Conservation (phyloP, 129 eudicot genomes). For the Mikania micrantha region DNA sequence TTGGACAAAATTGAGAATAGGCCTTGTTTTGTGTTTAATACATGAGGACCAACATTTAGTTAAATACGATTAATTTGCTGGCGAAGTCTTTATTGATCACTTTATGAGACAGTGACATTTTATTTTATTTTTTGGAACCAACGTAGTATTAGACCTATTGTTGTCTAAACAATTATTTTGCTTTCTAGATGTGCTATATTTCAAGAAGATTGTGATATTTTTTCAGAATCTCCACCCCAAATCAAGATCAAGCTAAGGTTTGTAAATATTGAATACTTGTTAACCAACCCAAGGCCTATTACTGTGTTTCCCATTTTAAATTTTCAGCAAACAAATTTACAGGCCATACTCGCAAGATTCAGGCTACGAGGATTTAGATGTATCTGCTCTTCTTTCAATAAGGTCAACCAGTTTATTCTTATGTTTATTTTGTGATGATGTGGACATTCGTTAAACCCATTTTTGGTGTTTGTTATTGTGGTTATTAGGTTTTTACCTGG, state of each 20-base stretch:
- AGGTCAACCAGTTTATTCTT: slow-evolving; percentile 38
- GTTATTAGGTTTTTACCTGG: slow-evolving; percentile 71
- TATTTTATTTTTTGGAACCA: background rate
- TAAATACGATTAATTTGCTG: background rate
- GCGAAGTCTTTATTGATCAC: background rate
- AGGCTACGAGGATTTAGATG: slow-evolving; percentile 73
- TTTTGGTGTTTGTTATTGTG: slow-evolving; percentile 18
- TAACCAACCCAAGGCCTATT: background rate
- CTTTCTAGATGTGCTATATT: slow-evolving; percentile 80
- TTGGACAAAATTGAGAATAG: background rate
- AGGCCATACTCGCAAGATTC: slow-evolving; percentile 96
- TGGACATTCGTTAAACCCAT: background rate
- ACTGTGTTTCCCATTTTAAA: slow-evolving; percentile 19
- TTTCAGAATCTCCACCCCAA: slow-evolving; percentile 75
- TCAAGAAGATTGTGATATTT: slow-evolving; percentile 80
- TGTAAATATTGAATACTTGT: slow-evolving; percentile 11
- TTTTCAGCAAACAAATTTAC: slow-evolving; percentile 16
- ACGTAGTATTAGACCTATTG: slow-evolving; percentile 1
- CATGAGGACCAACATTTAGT: background rate
- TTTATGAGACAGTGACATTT: background rate
- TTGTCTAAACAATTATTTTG: slow-evolving; percentile 6
- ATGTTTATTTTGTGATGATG: slow-evolving; percentile 2
- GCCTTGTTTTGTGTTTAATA: background rate
- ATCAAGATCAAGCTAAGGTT: slow-evolving; percentile 77
- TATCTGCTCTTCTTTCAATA: slow-evolving; percentile 77